Base-by-base conservation (phyloP, 192 early-diverging fungal genomes). In the Tieghemiomyces parasiticus region DNA sequence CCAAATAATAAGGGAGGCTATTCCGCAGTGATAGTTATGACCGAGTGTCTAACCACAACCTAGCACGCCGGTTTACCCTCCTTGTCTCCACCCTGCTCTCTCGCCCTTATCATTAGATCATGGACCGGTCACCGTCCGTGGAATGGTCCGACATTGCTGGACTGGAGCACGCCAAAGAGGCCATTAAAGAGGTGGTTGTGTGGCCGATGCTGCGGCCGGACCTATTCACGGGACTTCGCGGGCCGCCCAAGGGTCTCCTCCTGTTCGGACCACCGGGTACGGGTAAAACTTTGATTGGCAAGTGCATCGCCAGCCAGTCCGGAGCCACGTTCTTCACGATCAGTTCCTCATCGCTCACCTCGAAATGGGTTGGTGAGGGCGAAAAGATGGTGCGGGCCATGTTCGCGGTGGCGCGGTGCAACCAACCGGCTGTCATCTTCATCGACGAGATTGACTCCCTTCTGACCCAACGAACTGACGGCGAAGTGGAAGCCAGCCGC, bases 361-460 rank as follows among this genome's bases (percentile, higher is more conserved):
- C 89, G 13, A 95, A 95, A 64, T 96, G 91, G 90, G 82, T 92
- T 3, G 89, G 92, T 34, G 91, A 95, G 63, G 91, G 91, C 38
- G 92, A 95, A 65, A 95, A 95, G 65, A 88, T 93, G 88, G 88
- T 78, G 31, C 82, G 91, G 0, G 86, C 90, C 16, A 63, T 96
- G 46, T 96, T 96, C 74, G 91, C 93, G 0, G 90, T 95, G 0
- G 93, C 93, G 1, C 62, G 93, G 32, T 85, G 81, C 35, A 73
- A 79, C 48, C 91, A 93, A 70, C 93, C 93, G 24, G 77, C 84
- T 0, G 89, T 93, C 0, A 89, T 94, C 19, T 93, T 94, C 67
- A 81, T 96, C 35, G 93, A 96, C 63, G 93, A 96, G 71, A 92
- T 96, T 60, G 93, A 96, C 67, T 92, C 89, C 10, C 72, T 96